Evolutionary conservation across 2,329 filamentous ascomycete genomes (phyloP).

Genomic region (Penicillium thymicola): DNA sequence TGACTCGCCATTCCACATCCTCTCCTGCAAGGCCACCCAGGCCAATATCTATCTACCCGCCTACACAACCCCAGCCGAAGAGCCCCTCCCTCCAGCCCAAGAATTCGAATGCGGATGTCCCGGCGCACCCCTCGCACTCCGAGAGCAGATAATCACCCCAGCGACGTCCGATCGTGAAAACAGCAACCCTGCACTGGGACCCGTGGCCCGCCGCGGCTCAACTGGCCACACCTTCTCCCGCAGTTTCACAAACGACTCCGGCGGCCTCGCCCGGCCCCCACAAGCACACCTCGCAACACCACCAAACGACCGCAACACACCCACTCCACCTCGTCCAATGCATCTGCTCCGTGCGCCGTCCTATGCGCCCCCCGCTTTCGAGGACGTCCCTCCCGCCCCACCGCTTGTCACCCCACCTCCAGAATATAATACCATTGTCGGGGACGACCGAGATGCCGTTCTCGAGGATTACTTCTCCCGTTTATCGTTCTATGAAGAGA

Average conservation of each 20-base stretch:
- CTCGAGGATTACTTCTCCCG: slow-evolving; percentile 85
- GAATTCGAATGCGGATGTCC: slow-evolving; percentile 65
- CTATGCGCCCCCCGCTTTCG: slow-evolving; percentile 83
- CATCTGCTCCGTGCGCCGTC: slow-evolving; percentile 80
- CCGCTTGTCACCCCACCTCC: slow-evolving; percentile 77
- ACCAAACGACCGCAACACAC: slow-evolving; percentile 43
- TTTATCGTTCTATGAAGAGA: slow-evolving; percentile 65
- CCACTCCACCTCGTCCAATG: slow-evolving; percentile 63
- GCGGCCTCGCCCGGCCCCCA: slow-evolving; percentile 45
- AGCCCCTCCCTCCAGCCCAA: slow-evolving; percentile 51
- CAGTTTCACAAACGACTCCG: slow-evolving; percentile 41
- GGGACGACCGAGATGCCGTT: slow-evolving; percentile 62
- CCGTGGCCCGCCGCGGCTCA: slow-evolving; percentile 18
- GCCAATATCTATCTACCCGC: slow-evolving; percentile 82
- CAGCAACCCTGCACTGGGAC: slow-evolving; percentile 18
- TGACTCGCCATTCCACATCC: slow-evolving; percentile 88
- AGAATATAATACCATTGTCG: slow-evolving; percentile 76
- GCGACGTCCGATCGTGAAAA: slow-evolving; percentile 30
- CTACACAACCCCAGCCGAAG: slow-evolving; percentile 61
- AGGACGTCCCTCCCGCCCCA: slow-evolving; percentile 73
- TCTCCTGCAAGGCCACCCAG: slow-evolving; percentile 89
- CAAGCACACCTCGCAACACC: slow-evolving; percentile 51
- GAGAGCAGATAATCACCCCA: slow-evolving; percentile 22
- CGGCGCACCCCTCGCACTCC: slow-evolving; percentile 52
- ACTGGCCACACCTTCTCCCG: slow-evolving; percentile 25